phyloP scores from a whole-genome alignment of 75 land plant species.

The Pinus taeda region DNA sequence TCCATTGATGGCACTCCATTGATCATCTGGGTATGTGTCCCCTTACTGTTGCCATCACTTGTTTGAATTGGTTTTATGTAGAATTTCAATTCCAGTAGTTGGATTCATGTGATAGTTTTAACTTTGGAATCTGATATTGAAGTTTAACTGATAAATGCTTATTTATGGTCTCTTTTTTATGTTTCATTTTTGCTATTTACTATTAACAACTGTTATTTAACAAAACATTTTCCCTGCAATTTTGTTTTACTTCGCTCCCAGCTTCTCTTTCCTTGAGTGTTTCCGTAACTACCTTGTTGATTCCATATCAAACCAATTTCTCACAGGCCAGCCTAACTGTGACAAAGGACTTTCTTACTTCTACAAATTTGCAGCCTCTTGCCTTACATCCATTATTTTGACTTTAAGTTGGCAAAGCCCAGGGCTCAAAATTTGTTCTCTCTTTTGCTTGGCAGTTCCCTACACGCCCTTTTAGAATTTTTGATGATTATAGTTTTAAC shows the following conservation, averaged over 20 bases:
- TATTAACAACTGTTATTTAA: neutral
- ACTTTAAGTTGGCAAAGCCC: too few relatives aligned
- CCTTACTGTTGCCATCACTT: neutral
- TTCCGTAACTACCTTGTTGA: neutral
- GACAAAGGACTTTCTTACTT: neutral
- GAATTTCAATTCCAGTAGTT: neutral
- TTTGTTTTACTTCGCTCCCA: neutral
- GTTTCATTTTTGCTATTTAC: neutral
- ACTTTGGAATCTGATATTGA: neutral
- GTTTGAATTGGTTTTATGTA: neutral
- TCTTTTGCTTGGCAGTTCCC: too few relatives aligned
- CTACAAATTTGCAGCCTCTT: neutral
- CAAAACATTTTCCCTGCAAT: neutral
- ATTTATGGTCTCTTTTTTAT: neutral
- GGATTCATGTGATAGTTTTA: neutral
- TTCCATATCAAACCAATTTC: too few relatives aligned
- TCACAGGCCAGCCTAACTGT: neutral
- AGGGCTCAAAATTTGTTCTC: too few relatives aligned
- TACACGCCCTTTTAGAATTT: too few relatives aligned
- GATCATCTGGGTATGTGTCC: neutral
- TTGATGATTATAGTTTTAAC: too few relatives aligned
- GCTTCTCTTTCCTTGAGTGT: too few relatives aligned
- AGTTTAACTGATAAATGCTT: neutral
- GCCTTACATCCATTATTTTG: neutral
- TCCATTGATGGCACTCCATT: too few relatives aligned